Base-by-base conservation (phyloP, 2,329 filamentous ascomycete species). In the Didymella arachidicola region DNA sequence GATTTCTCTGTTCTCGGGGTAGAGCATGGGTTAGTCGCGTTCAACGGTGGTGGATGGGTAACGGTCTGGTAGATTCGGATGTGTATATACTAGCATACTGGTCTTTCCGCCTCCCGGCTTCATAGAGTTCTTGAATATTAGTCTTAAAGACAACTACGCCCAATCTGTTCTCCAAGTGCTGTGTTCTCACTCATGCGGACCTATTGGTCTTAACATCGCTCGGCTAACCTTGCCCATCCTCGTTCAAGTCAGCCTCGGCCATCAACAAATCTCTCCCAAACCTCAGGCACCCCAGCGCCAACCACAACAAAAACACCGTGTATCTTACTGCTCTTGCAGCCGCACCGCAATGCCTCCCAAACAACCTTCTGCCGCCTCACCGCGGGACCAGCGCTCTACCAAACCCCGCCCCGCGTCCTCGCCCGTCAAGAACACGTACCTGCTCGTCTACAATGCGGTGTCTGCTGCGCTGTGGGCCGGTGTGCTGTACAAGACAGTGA, bases 391-490 rank as follows among this genome's bases (percentile, higher is more conserved):
- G 32, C 51, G 51, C 2, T 32, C 57, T 8, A 22, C 49, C 2
- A 55, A 47, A 26, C 14, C 18, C 8, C 54, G 41, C 53, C 11
- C 29, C 11, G 47, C 42, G 5, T 60, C 43, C 18, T 64, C 57
- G 27, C 66, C 59, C 7, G 39, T 71, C 42, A 76, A 75, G 36
- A 72, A 65, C 14, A 51, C 67, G 6, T 97, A 97, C 80, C 87
- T 98, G 53, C 84, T 93, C 72, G 80, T 88, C 68, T 99, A 98
- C 85, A 98, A 98, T 79, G 83, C 87, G 69, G 73, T 89, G 64
- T 96, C 89, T 52, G 86, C 92, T 60, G 75, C 87, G 22, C 85
- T 94, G 52, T 99, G 95, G 95, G 79, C 85, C 39, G 85, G 86
- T 18, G 88, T 97, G 53, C 86, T 97, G 39, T 84, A 86, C 53